Evolutionary conservation across 2,329 filamentous ascomycete species (phyloP).

Genomic region (Paecilomyces fulvus): DNA sequence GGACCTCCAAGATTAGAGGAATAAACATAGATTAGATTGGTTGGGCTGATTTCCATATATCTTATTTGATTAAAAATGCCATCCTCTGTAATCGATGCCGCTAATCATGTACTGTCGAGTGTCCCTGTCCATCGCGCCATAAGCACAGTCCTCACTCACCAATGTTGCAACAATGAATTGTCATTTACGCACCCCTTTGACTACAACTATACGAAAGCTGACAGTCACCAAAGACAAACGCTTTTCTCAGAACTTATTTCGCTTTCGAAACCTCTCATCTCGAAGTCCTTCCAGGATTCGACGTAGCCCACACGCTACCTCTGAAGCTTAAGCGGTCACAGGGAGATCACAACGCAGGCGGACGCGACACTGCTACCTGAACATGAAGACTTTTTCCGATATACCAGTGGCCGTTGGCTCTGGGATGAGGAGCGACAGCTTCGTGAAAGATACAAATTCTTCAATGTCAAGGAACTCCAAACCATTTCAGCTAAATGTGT

Average conservation of each 20-base stretch:
- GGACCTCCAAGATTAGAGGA: not conserved
- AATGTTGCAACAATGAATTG: not conserved
- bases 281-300: not conserved
- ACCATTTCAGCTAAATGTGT: not conserved
- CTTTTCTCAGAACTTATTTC: not conserved
- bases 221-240: not conserved
- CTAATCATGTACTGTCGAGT: too few species aligned
- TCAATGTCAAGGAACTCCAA: slow-evolving; percentile 19
- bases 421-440: slow-evolving; percentile 28
- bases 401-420: slow-evolving; percentile 27
- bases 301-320: not conserved
- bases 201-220: not conserved
- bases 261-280: not conserved
- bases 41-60: too few species aligned
- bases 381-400: slow-evolving; percentile 18
- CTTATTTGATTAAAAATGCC: too few species aligned
- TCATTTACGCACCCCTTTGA: not conserved
- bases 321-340: not conserved
- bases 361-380: not conserved
- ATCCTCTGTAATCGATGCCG: too few species aligned
- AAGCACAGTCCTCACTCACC: not conserved
- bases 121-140: too few species aligned
- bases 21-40: not conserved
- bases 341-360: not conserved
- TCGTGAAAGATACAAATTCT: slow-evolving; percentile 22